Percentiles rank a stretch among this genome's conserved stretches.
Evolutionary conservation across 148 eudicot species (phyloP).

Genomic region (Simmondsia chinensis): DNA sequence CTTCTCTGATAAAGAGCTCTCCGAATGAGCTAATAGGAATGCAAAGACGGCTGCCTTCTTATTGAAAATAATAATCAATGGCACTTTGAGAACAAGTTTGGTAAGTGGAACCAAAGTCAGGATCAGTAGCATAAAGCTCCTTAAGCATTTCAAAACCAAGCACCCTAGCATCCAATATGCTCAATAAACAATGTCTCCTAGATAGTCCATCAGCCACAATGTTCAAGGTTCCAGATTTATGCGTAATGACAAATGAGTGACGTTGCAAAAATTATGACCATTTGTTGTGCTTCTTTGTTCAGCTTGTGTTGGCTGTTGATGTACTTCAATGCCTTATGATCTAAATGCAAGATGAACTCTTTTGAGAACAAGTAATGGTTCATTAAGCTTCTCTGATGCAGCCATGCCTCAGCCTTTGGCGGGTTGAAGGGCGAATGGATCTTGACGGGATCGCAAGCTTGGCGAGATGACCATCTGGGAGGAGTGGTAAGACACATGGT

Average conservation of each 20-base stretch:
- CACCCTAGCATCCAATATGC: not conserved
- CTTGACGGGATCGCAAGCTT: not conserved
- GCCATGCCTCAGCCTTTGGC: too few species aligned
- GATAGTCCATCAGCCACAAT: constrained; percentile 2
- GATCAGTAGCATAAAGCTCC: not conserved
- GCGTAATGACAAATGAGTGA: not conserved
- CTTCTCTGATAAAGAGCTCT: not conserved
- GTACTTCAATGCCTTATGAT: constrained; percentile 6
- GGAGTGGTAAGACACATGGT: too few species aligned
- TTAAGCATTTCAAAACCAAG: constrained; percentile 4
- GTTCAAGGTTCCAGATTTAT: not conserved
- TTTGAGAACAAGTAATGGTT: constrained; percentile 8
- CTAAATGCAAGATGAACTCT: constrained; percentile 3
- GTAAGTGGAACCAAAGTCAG: not conserved
- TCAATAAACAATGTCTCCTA: too few species aligned
- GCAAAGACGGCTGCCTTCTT: not conserved
- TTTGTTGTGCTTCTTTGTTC: not conserved
- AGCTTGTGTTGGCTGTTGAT: not conserved
- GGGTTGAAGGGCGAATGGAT: too few species aligned
- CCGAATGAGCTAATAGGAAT: not conserved
- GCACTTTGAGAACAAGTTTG: not conserved
- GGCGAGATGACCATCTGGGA: too few species aligned
- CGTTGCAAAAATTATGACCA: constrained; percentile 8
- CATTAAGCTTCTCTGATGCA: too few species aligned
- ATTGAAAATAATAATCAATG: not conserved